Conservation (phyloP, 1,284 basidiomycete genomes). For the Pascua guehoae region DNA sequence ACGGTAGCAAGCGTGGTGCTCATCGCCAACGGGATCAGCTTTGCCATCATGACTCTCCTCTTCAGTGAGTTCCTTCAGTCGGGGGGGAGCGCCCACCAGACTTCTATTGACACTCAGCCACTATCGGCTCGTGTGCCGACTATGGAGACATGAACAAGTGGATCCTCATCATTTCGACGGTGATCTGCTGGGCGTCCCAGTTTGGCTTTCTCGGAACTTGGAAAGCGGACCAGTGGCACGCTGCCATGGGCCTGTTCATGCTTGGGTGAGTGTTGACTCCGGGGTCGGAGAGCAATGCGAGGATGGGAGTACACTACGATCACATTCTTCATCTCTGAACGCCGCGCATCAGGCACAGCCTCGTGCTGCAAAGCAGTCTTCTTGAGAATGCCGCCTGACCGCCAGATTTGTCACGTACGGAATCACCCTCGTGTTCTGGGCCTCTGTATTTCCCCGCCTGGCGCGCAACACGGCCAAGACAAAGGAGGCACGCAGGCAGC, state of each 20-base stretch:
- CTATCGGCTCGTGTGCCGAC: constrained; percentile 73
- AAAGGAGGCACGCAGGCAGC: constrained; percentile 57
- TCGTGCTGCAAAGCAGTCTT: no score
- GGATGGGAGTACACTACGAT: no score
- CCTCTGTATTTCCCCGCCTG: constrained; percentile 71
- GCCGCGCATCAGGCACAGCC: no score
- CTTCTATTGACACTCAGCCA: constrained; percentile 41
- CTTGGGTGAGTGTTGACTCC: constrained; percentile 34
- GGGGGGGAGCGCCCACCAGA: no score
- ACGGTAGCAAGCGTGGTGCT: constrained; percentile 64
- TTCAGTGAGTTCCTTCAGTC: constrained; percentile 29
- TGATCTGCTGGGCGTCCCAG: constrained; percentile 69
- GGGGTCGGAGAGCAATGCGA: no score
- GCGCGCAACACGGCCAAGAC: constrained; percentile 70
- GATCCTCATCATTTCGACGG: constrained; percentile 63
- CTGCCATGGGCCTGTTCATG: constrained; percentile 73
- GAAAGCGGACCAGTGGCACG: constrained; percentile 57
- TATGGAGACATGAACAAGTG: constrained; percentile 72
- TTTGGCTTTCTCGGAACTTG: constrained; percentile 65
- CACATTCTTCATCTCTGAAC: no score
- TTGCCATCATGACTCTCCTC: constrained; percentile 58
- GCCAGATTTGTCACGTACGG: constrained; percentile 44
- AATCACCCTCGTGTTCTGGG: constrained; percentile 60
- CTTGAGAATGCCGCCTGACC: no score
- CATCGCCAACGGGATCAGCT: constrained; percentile 57